phyloP scores from a whole-genome alignment of 176 grass and related monocot genomes.

The Raddia distichophylla region DNA sequence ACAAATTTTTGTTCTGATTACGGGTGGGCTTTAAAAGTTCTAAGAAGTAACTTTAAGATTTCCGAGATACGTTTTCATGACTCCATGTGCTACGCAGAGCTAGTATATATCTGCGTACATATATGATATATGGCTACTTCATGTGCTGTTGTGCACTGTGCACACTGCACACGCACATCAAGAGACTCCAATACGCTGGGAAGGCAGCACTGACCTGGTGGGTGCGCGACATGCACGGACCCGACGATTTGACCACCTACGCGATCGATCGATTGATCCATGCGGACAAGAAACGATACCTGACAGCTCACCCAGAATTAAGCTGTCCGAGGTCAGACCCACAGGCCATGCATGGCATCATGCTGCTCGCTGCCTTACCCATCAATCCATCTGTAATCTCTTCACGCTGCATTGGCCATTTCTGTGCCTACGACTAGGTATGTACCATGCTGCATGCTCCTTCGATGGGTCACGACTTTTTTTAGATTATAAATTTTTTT shows the following conservation, averaged over 20 bases:
- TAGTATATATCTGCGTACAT: no score
- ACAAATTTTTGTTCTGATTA: no score
- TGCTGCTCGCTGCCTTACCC: not conserved
- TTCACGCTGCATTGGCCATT: not conserved
- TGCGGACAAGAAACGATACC: slow-evolving; percentile 20
- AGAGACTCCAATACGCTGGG: not conserved
- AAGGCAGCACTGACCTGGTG: not conserved
- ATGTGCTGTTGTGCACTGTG: no score
- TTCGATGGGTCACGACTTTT: no score
- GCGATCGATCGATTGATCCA: not conserved
- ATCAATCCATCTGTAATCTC: not conserved
- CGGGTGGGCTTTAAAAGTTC: no score
- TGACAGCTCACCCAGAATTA: not conserved
- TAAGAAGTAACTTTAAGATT: no score
- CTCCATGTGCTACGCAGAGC: no score
- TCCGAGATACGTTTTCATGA: no score
- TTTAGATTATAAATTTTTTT: no score
- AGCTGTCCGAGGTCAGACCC: not conserved
- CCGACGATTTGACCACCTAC: not conserved
- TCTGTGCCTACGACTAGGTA: not conserved
- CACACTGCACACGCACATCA: no score
- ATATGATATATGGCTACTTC: no score
- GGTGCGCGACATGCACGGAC: not conserved
- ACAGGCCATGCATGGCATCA: not conserved
- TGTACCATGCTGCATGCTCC: no score